A percentile compares a stretch with the other conserved stretches of the same genome.
Conservation (phyloP, 1,139 yeast genomes). For the Zygoascus meyerae region DNA sequence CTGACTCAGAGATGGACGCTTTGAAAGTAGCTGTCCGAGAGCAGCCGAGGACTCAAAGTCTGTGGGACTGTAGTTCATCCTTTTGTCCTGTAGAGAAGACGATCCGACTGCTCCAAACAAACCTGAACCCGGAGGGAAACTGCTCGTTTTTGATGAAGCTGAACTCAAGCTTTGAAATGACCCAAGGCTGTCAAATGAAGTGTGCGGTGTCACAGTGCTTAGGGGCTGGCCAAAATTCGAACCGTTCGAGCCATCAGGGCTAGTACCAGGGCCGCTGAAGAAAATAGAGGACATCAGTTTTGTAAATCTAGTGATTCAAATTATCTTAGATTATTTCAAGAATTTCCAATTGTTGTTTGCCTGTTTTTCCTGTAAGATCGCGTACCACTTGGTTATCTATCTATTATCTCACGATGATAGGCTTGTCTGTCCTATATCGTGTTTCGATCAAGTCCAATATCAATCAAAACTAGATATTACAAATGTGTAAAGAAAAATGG, state of each 20-base stretch:
- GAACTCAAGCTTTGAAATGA: conserved; percentile 5
- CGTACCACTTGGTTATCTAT: too few species aligned
- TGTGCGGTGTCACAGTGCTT: conserved; percentile 9
- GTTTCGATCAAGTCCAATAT: too few species aligned
- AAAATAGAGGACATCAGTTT: conserved; percentile 2
- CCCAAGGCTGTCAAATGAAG: conserved; percentile 8
- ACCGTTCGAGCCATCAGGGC: neutral
- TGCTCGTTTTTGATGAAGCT: conserved; percentile 4
- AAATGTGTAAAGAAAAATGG: too few species aligned
- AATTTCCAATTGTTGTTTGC: too few species aligned
- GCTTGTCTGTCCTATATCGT: too few species aligned
- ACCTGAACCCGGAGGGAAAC: conserved; percentile 1
- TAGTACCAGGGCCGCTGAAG: neutral
- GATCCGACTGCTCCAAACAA: conserved; percentile 7
- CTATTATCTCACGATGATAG: too few species aligned
- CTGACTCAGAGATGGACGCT: neutral
- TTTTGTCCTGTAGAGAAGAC: neutral
- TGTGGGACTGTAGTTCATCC: neutral
- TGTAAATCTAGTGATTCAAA: too few species aligned
- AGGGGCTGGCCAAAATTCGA: neutral
- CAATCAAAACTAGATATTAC: too few species aligned
- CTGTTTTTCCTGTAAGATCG: too few species aligned
- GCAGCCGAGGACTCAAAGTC: neutral
- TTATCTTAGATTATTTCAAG: too few species aligned
- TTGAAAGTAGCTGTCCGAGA: neutral